A percentile compares a stretch with the other conserved stretches of the same genome.
Conservation (phyloP, 2,329 filamentous ascomycete species). For the Pleurostoma richardsiae region DNA sequence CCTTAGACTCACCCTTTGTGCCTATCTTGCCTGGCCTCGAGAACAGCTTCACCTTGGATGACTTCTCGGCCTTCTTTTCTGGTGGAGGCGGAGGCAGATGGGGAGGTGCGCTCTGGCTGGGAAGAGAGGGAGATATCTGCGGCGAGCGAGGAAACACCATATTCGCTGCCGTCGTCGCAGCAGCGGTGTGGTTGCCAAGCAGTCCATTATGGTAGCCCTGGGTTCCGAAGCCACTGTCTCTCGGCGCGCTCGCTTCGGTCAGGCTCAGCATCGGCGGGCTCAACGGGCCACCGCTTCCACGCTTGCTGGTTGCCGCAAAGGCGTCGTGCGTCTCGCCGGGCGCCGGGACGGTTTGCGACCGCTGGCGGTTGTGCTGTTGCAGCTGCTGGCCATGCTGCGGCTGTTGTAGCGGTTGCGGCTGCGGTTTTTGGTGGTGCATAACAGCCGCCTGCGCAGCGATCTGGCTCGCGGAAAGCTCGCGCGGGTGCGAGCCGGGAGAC, state of each 20-base stretch:
- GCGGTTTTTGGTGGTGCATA: conserved; percentile 52
- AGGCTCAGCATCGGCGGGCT: conserved; percentile 60
- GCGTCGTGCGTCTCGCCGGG: conserved; percentile 38
- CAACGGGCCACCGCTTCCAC: conserved; percentile 42
- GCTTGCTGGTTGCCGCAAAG: conserved; percentile 23
- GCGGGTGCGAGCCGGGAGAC: conserved; percentile 30
- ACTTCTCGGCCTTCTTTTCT: conserved; percentile 66
- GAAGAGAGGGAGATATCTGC: conserved; percentile 42
- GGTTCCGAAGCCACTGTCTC: conserved; percentile 47
- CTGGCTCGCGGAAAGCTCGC: conserved; percentile 60
- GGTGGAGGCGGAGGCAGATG: conserved; percentile 35
- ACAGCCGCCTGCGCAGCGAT: conserved; percentile 77
- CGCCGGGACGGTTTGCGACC: conserved; percentile 68
- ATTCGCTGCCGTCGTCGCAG: conserved; percentile 68
- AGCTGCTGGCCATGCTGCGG: conserved; percentile 51
- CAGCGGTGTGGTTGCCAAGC: conserved; percentile 53
- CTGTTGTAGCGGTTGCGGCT: conserved; percentile 22
- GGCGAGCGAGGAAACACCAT: conserved; percentile 66
- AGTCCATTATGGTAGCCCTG: conserved; percentile 57
- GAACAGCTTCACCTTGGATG: conserved; percentile 72
- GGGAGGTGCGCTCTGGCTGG: conserved; percentile 25
- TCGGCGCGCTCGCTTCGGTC: conserved; percentile 59
- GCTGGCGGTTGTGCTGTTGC: conserved; percentile 51
- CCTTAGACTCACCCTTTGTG: conserved; percentile 61
- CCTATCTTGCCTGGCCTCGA: conserved; percentile 72